Evolutionary conservation across 495 filamentous ascomycete species (phyloP).

Genomic region (Chaetomium tenue): DNA sequence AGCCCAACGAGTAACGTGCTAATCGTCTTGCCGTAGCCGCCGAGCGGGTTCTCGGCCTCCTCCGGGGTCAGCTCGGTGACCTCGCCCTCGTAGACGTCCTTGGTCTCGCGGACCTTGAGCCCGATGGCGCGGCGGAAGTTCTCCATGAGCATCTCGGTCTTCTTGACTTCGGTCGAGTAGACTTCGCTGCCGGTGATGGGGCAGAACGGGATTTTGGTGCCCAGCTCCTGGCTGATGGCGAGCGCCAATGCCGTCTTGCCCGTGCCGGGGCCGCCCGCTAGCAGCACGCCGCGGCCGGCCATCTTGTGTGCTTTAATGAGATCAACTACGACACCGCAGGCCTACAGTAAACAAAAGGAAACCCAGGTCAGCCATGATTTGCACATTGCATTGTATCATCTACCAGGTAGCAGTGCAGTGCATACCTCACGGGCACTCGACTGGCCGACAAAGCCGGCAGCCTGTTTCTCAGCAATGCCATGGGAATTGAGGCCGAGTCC

Average conservation of each 20-base stretch:
- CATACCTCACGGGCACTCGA: constrained; percentile 77
- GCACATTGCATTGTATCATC: background rate
- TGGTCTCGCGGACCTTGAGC: constrained; percentile 92
- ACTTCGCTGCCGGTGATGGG: constrained; percentile 96
- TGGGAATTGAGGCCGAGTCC: constrained; percentile 80
- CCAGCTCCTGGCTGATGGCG: constrained; percentile 90
- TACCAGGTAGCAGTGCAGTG: background rate
- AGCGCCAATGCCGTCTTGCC: constrained; percentile 96
- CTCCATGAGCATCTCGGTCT: constrained; percentile 98
- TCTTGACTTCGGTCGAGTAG: constrained; percentile 96
- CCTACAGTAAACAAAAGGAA: constrained; percentile 42
- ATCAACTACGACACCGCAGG: constrained; percentile 91
- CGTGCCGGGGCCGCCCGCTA: constrained; percentile 88
- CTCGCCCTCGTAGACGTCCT: constrained; percentile 96
- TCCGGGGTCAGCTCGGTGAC: constrained; percentile 95
- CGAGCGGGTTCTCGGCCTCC: constrained; percentile 96
- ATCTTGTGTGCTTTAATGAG: constrained; percentile 94
- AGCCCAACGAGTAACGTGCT: constrained; percentile 83
- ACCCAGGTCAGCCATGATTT: background rate
- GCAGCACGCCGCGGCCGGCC: constrained; percentile 87
- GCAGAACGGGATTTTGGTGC: constrained; percentile 96
- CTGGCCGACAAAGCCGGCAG: constrained; percentile 87
- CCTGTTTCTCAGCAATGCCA: constrained; percentile 73
- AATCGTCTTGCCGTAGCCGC: constrained; percentile 92
- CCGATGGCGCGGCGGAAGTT: constrained; percentile 96